These are phyloP conservation scores for Bacidia rubella DNA, from an alignment of 495 filamentous ascomycete genomes.

Conservation along the genomic window DNA sequence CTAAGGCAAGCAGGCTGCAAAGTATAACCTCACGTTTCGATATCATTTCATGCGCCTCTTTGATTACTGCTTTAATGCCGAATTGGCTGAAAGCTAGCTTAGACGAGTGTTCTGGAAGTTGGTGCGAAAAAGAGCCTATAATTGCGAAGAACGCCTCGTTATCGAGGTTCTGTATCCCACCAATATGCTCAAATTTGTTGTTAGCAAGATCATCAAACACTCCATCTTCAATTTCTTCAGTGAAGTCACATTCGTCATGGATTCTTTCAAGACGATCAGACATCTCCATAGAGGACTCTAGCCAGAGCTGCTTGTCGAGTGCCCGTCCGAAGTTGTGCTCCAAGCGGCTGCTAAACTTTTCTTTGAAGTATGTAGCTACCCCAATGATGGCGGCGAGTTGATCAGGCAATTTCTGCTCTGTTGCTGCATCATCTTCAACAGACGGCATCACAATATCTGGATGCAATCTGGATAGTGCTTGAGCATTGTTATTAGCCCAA, in stretches of 20 bases:
- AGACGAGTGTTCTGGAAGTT: constrained; percentile 32
- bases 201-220: constrained; percentile 33
- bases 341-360: constrained; percentile 47
- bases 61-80: constrained; percentile 58
- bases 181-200: constrained; percentile 34
- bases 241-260: constrained; percentile 58
- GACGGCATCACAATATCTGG: constrained; percentile 12
- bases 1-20: constrained; percentile 67
- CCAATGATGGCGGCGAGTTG: constrained; percentile 36
- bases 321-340: constrained; percentile 43
- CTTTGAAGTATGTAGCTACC: constrained; percentile 44
- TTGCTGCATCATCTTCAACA: constrained; percentile 11
- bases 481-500: constrained; percentile 32
- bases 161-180: constrained; percentile 40
- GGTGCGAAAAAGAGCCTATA: constrained; percentile 29
- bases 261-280: constrained; percentile 56
- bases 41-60: constrained; percentile 65
- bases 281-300: constrained; percentile 49
- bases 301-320: constrained; percentile 54
- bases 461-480: background rate
- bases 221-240: constrained; percentile 60
- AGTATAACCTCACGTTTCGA: constrained; percentile 53
- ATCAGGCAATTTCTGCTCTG: constrained; percentile 14
- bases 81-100: constrained; percentile 45
- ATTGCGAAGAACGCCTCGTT: constrained; percentile 38